Base-by-base conservation (phyloP, 192 early-diverging fungal species). In the Rhizoclosmatium globosum region DNA sequence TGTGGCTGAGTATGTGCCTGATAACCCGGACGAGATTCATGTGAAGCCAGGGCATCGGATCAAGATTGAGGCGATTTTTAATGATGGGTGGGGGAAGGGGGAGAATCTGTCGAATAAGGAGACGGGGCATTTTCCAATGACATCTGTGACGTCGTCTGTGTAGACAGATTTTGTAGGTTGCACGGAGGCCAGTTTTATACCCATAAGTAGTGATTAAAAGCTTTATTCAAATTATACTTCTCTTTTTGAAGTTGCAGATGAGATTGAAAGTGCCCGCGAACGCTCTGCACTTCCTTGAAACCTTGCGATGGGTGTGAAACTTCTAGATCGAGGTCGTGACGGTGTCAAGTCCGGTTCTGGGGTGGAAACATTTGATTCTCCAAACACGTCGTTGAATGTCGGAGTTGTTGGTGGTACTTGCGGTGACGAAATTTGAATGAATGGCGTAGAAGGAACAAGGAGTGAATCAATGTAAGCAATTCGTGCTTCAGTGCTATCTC, bases 41-140 rank as follows among this genome's bases (percentile, higher is more conserved):
- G 9, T 68, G 39, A 11, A 13, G 15, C 15, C 17, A 11, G 66
- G 66, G 66, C 41, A 68, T 13, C 15, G 19, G 15, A 23, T 68
- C 23, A 11, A 19, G 7, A 43, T 68, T 41, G 7, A n/a, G 66
- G 9, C 38, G 45, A n/a, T 15, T n/a, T 68, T 68, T 68, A 43
- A 68, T 68, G 66, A 68, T 43, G 66, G 66, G 45, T 68, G 66
- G 66, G 15, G 15, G 39, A 2, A n/a, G 7, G 66, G 66, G 15
- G 13, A 64, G 23, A 45, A 68, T 46, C 13, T 47, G 66, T 13
- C 19, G 45, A 46, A 6, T n/a, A 17, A 13, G 62, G 45, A 68
- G 13, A 42, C 15, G 45, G 66, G 66, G 66, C 44, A 44, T 11
- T 68, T 42, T 68, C 66, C 66, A 42, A 68, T 7, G 7, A 68